A percentile compares a stretch with the other conserved stretches of the same genome.
phyloP scores from a whole-genome alignment of 1,284 basidiomycete species.

The Puccinia sorghi region DNA sequence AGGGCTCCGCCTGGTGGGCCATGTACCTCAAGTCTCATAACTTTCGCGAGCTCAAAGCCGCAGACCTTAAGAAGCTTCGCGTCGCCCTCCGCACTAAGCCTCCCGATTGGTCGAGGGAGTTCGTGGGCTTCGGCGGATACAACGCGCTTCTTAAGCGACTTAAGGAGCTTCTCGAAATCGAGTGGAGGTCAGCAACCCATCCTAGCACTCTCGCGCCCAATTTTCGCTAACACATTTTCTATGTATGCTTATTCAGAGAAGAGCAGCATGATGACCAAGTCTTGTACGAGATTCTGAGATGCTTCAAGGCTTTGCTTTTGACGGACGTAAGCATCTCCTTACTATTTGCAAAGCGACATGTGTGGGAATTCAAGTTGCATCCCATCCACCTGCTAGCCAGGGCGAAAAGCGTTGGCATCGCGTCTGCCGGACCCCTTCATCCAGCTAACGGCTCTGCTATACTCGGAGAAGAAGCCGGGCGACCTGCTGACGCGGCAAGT shows the following conservation, averaged over 20 bases:
- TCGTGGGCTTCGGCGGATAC: conserved; percentile 81
- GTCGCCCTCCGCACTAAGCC: conserved; percentile 51
- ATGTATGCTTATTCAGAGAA: conserved; percentile 65
- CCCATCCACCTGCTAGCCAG: too few relatives aligned
- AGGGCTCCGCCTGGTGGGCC: conserved; percentile 72
- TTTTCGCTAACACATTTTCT: conserved; percentile 7
- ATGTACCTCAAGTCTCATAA: conserved; percentile 12
- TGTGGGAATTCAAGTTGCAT: too few relatives aligned
- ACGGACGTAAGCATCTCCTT: conserved; percentile 74
- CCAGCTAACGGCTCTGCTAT: conserved; percentile 78
- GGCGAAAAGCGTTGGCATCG: conserved; percentile 70
- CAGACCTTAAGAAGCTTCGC: conserved; percentile 45
- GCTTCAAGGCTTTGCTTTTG: conserved; percentile 88
- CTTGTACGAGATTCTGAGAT: conserved; percentile 85
- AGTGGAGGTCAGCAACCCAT: conserved; percentile 75
- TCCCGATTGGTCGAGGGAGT: conserved; percentile 84
- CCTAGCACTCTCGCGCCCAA: conserved; percentile 12
- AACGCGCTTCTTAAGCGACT: conserved; percentile 75
- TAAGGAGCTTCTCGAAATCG: conserved; percentile 88
- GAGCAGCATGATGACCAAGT: conserved; percentile 97
- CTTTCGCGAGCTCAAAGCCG: conserved; percentile 18
- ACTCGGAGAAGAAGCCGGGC: conserved; percentile 95
- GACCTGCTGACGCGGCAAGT: conserved; percentile 85
- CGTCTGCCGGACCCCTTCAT: conserved; percentile 81
- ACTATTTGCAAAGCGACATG: too few relatives aligned